Evolutionary conservation across 352 stramenopile species (phyloP).

Genomic region (Achlya hypogyna): DNA sequence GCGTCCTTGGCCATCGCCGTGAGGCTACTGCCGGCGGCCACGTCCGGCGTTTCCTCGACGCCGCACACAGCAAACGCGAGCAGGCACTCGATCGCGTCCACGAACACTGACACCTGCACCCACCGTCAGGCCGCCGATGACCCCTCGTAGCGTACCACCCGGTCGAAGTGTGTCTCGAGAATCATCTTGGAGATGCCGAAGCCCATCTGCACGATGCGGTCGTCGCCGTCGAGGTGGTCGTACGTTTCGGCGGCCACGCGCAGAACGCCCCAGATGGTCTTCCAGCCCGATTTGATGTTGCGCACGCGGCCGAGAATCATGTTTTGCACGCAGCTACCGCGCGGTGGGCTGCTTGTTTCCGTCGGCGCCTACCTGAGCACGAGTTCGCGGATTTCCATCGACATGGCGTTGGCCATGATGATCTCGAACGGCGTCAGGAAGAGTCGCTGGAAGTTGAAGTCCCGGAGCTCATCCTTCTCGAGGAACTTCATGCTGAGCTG

Average conservation of each 20-base stretch:
- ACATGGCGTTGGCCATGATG: slow-evolving; percentile 83
- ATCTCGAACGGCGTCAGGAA: slow-evolving; percentile 97
- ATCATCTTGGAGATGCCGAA: slow-evolving; percentile 84
- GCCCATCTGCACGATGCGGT: slow-evolving; percentile 77
- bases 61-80: slow-evolving; percentile 72
- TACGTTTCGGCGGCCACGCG: slow-evolving; percentile 81
- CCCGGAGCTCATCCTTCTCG: slow-evolving; percentile 95
- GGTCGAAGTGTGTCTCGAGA: slow-evolving; percentile 61
- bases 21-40: slow-evolving; percentile 24
- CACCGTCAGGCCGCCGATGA: too few species aligned
- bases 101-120: slow-evolving; percentile 39
- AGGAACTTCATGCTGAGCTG: slow-evolving; percentile 99
- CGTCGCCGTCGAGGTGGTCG: slow-evolving; percentile 39
- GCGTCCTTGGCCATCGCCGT: slow-evolving; percentile 64
- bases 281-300: slow-evolving; percentile 90
- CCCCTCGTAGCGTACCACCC: too few species aligned
- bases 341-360: slow-evolving; percentile 99
- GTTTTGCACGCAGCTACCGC: slow-evolving; percentile 89
- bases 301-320: slow-evolving; percentile 81
- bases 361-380: slow-evolving; percentile 95
- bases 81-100: slow-evolving; percentile 70
- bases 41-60: slow-evolving; percentile 46
- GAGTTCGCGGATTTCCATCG: slow-evolving; percentile 82
- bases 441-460: slow-evolving; percentile 99
- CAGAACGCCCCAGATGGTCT: slow-evolving; percentile 90